Base-by-base conservation (phyloP, 192 early-diverging fungal genomes). In the Helicostylum pulchrum region DNA sequence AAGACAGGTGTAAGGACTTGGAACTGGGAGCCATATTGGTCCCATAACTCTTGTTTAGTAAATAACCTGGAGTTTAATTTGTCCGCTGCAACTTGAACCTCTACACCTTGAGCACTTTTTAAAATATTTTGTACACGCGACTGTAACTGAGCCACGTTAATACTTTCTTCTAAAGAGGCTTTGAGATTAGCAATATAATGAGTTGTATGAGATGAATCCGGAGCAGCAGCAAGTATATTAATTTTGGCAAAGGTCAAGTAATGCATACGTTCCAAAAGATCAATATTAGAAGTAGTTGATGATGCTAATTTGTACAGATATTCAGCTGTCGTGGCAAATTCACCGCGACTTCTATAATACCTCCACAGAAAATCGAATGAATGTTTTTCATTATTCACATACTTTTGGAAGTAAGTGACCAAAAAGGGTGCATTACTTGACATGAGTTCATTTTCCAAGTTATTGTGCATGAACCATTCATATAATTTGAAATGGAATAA, bases 401-500 rank as follows among this genome's bases (percentile, higher is more conserved):
- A 51, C 19, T 62, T 49, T 47, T 62, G 48, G 15, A 73, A 54
- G 46, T 49, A 73, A 14, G 65, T 65, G 26, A 64, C 48, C 14
- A 73, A 50, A 36, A 51, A 62, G 4, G 23, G 42, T 45, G 71
- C 42, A 8, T 73, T 31, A 0, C 59, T 53, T 5, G 53, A 26
- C 3, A 68, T 46, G 2, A 73, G 26, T 11, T 73, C 71, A 17
- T 51, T 20, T 9, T 21, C 31, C 61, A 67, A 55, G 10, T 51
- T 31, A 7, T 61, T 60, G 30, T 32, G 26, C 3, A 62, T 9
- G 15, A 62, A 58, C 71, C 71, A 73, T n/a, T 67, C 42, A 42
- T 73, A 73, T 31, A 73, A 44, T 15, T 61, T 42, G 42, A 56
- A 73, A n/a, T 67, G 71, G 50, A 73, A 73, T 2, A 73, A 42